Evolutionary conservation across 768 basidiomycete species (phyloP).

Genomic region (Lactarius hengduanensis): DNA sequence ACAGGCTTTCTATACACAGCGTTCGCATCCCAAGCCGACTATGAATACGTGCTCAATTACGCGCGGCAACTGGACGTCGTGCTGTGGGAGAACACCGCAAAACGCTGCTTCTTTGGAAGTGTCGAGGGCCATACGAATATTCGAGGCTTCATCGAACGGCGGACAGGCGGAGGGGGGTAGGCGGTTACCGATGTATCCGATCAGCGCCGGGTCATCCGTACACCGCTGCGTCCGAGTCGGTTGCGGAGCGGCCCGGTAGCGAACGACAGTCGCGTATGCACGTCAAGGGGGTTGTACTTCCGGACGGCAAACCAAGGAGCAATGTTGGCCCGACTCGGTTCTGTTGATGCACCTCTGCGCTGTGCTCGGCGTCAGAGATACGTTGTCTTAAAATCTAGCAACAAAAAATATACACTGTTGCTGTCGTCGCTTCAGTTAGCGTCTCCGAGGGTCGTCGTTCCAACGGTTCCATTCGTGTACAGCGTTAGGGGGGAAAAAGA

Average conservation of each 20-base stretch:
- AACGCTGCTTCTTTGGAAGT: conserved; percentile 81
- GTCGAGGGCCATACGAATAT: conserved; percentile 77
- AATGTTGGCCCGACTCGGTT: not conserved
- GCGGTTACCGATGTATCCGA: not conserved
- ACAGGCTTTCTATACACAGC: conserved; percentile 85
- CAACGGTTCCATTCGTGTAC: not conserved
- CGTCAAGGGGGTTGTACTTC: not conserved
- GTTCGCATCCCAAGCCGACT: conserved; percentile 85
- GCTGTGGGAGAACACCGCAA: conserved; percentile 73
- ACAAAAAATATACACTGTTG: not conserved
- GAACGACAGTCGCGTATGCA: not conserved
- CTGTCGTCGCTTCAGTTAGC: not conserved
- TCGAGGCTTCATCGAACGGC: conserved; percentile 74
- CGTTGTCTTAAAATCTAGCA: not conserved
- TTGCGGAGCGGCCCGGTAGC: not conserved
- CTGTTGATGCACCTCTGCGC: too few species aligned
- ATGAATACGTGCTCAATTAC: conserved; percentile 82
- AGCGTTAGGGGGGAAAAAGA: not conserved
- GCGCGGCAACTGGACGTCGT: conserved; percentile 81
- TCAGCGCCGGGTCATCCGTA: not conserved
- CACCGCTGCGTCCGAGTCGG: not conserved
- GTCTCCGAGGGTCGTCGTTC: not conserved
- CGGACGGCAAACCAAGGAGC: not conserved
- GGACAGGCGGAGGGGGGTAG: conserved; percentile 41
- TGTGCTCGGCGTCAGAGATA: not conserved